A percentile compares a stretch with the other conserved stretches of the same genome.
These are phyloP conservation scores for Rhodotorula sp. DNA, from an alignment of 1,284 basidiomycete species.

Conservation along the genomic window DNA sequence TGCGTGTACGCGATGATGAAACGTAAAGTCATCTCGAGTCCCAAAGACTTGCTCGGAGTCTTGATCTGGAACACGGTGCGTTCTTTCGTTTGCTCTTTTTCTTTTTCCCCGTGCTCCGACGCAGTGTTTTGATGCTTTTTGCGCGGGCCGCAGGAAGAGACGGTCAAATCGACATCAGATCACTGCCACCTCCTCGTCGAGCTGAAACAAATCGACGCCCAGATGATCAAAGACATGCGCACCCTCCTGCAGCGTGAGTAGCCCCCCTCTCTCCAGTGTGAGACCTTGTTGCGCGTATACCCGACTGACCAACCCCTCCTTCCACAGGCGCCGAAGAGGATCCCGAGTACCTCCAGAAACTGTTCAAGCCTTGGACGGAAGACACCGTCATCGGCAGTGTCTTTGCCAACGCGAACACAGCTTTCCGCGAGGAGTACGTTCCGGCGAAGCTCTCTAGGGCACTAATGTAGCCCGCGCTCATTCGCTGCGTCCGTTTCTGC, in stretches of 20 bases:
- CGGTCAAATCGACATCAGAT: slow-evolving; percentile 61
- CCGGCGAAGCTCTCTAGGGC: not conserved
- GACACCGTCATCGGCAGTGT: slow-evolving; percentile 57
- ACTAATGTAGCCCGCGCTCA: not conserved
- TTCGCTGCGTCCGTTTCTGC: not conserved
- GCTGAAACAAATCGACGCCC: slow-evolving; percentile 72
- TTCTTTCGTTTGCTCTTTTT: not conserved
- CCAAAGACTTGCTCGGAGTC: slow-evolving; percentile 59
- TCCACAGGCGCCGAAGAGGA: slow-evolving; percentile 45
- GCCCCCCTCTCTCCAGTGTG: no score
- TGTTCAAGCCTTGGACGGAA: slow-evolving; percentile 54
- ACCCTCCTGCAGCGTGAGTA: slow-evolving; percentile 64
- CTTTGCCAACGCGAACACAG: slow-evolving; percentile 80
- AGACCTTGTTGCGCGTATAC: not conserved
- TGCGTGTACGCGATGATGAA: slow-evolving; percentile 40
- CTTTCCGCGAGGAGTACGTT: slow-evolving; percentile 75
- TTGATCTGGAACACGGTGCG: slow-evolving; percentile 88
- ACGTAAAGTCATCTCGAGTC: slow-evolving; percentile 39
- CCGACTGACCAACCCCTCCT: not conserved
- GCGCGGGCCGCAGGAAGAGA: slow-evolving; percentile 52
- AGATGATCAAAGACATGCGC: slow-evolving; percentile 71
- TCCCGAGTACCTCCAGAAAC: slow-evolving; percentile 42
- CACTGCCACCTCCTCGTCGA: slow-evolving; percentile 69
- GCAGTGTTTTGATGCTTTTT: not conserved
- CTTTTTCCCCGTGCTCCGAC: not conserved